Base-by-base conservation (phyloP, 2,329 filamentous ascomycete species). In the Beauveria bassiana region DNA sequence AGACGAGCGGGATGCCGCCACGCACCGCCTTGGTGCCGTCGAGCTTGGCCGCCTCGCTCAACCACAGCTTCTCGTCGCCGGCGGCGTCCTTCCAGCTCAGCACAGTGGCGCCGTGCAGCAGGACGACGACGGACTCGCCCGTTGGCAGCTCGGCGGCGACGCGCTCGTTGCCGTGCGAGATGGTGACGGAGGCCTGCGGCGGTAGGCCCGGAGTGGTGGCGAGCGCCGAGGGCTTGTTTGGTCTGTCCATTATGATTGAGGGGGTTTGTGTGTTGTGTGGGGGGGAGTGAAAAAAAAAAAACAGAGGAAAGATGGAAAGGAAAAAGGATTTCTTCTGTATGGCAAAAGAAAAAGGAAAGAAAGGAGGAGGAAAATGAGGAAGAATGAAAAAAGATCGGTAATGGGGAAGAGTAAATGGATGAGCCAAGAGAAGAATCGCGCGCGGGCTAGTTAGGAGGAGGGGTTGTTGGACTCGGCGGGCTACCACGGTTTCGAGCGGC, bases 81-180 rank as follows among this genome's bases (percentile, higher is more conserved):
- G 83, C 80, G 63, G 86, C 83, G 71, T 89, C 88, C 80, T 95
- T 96, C 95, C 95, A 99, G 75, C 89, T 95, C 63, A 90, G 86
- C 53, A 99, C 89, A 1, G 93, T 98, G 12, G 95, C 95, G 62
- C 95, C 95, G 70, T 90, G 90, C n/a, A 98, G 85, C 64, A 96
- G 81, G 43, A 99, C 81, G 66, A 91, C 87, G 67, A 96, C 85
- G 61, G 86, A 90, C 77, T 98, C 93, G 67, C 93, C 93, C 0
- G 91, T 89, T 45, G 92, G 90, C 49, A 98, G 84, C 34, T 82
- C 83, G 40, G 93, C 93, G n/a, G 84, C 83, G 57, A 98, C 87
- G 63, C 85, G 85, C 63, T 83, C 83, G 74, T 86, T 86, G 71
- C 86, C 85, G 68, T 90, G 83, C 31, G 86, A 84, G 70, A 93